Conservation (phyloP, 139 green algal species). For the Chlamydomonas incerta region DNA sequence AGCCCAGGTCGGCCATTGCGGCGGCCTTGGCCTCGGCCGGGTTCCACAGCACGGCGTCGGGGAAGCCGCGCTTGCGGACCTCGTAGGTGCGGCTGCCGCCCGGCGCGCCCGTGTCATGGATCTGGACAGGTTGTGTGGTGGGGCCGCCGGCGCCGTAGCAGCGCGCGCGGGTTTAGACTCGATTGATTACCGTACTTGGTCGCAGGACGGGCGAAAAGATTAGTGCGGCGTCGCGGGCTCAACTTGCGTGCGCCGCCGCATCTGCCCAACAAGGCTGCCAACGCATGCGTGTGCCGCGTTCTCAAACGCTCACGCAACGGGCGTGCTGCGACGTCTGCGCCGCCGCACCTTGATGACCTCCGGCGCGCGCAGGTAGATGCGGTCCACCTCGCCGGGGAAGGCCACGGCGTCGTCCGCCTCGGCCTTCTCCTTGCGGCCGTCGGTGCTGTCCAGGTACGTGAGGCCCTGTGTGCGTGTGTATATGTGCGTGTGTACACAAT, state of each 20-base stretch:
- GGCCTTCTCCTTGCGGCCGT: conserved; percentile 48
- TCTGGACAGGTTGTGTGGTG: conserved; percentile 32
- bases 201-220: no score
- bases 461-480: no score
- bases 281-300: no score
- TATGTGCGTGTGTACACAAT: no score
- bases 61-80: conserved; percentile 70
- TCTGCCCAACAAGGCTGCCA: no score
- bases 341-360: conserved; percentile 63
- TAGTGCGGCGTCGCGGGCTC: no score
- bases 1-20: conserved; percentile 80
- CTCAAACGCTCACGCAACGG: no score
- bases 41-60: conserved; percentile 89
- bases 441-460: conserved; percentile 80
- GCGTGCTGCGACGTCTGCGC: no score
- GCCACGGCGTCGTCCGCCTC: conserved; percentile 41
- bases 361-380: conserved; percentile 77
- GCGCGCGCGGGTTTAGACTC: no score
- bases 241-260: no score
- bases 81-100: conserved; percentile 34
- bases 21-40: conserved; percentile 78
- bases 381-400: conserved; percentile 74
- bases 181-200: no score
- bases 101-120: conserved; percentile 53
- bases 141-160: no score